Percentiles rank a stretch among this genome's conserved stretches.
These are phyloP conservation scores for Cordyceps militaris DNA, from an alignment of 2,329 filamentous ascomycete genomes.

Conservation along the genomic window DNA sequence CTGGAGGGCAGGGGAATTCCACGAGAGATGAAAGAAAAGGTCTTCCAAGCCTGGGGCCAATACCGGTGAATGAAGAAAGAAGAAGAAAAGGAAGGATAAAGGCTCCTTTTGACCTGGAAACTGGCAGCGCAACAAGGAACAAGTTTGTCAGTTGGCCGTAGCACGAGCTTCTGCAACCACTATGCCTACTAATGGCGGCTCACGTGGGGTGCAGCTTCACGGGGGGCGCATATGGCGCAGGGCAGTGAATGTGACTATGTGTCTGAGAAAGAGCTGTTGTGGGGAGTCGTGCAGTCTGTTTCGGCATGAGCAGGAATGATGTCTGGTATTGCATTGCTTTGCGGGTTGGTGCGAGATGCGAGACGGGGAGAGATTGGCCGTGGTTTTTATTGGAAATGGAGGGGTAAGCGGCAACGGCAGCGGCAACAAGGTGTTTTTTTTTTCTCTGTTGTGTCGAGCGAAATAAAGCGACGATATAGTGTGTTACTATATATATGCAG, in stretches of 20 bases:
- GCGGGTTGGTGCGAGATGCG: neutral
- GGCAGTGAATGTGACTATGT: neutral
- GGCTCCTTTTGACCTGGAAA: neutral
- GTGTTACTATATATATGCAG: conserved; percentile 12
- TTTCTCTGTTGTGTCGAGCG: neutral
- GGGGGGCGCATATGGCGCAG: conserved; percentile 5
- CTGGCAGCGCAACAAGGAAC: neutral
- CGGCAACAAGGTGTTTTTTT: neutral
- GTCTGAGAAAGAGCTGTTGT: neutral
- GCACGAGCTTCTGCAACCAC: conserved; percentile 4
- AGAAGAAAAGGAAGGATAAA: neutral
- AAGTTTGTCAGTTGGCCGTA: neutral
- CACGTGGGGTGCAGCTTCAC: conserved; percentile 3
- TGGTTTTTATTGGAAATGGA: conserved; percentile 9
- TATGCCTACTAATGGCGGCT: neutral
- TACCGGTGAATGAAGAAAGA: neutral
- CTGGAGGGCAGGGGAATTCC: neutral
- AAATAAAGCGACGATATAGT: neutral
- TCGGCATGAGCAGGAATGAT: neutral
- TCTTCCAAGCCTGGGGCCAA: neutral
- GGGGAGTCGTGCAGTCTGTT: neutral
- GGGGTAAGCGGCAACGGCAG: conserved; percentile 8
- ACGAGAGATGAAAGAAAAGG: neutral
- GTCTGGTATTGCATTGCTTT: conserved; percentile 8
- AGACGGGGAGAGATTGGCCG: neutral